Percentiles rank a stretch among this genome's conserved stretches.
Conservation (phyloP, 2,329 filamentous ascomycete species). For the Cryphonectria nitschkei region DNA sequence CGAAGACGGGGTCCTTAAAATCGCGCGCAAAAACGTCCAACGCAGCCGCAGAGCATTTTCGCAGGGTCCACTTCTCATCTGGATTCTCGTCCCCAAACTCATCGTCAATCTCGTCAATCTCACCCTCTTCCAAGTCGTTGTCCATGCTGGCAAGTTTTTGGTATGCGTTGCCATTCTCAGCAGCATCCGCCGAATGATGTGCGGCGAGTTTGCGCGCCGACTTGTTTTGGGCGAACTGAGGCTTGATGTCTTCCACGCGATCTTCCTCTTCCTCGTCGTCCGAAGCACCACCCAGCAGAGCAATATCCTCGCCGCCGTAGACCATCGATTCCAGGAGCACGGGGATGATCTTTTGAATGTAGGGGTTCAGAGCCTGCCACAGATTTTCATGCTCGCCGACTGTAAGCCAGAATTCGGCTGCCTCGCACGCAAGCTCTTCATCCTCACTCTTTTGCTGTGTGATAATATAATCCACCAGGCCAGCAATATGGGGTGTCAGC, state of each 20-base stretch:
- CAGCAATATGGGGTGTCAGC: constrained; percentile 83
- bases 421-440: constrained; percentile 88
- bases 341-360: constrained; percentile 83
- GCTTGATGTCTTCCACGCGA: constrained; percentile 86
- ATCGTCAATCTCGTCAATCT: constrained; percentile 75
- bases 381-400: constrained; percentile 85
- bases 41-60: constrained; percentile 95
- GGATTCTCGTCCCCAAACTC: constrained; percentile 80
- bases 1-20: constrained; percentile 86
- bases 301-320: constrained; percentile 91
- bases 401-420: constrained; percentile 96
- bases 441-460: constrained; percentile 86
- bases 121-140: constrained; percentile 83
- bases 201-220: constrained; percentile 59
- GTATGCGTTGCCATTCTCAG: constrained; percentile 58
- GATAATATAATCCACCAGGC: constrained; percentile 91
- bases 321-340: constrained; percentile 94
- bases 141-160: constrained; percentile 63
- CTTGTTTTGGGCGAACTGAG: constrained; percentile 78
- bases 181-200: constrained; percentile 53
- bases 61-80: constrained; percentile 91
- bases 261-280: constrained; percentile 94
- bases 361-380: constrained; percentile 75
- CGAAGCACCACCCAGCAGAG: constrained; percentile 78
- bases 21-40: constrained; percentile 92